Evolutionary conservation across 352 stramenopile genomes (phyloP).

Genomic region (Pythium utonaiense): DNA sequence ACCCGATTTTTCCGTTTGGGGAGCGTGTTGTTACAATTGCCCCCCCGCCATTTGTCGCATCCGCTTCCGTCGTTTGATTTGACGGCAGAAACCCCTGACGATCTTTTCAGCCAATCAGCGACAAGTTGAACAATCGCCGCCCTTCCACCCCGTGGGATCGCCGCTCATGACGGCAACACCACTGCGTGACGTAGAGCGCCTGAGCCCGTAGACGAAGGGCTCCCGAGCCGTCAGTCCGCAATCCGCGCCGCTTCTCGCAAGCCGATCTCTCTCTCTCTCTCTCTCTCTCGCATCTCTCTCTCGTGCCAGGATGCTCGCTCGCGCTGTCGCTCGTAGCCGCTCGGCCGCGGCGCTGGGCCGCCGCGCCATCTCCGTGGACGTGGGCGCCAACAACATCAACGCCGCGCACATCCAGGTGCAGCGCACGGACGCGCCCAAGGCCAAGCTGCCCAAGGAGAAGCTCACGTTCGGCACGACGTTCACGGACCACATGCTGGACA

Average conservation of each 20-base stretch:
- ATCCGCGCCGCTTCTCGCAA: neutral
- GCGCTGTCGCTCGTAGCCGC: slow-evolving; percentile 6
- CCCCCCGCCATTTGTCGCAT: neutral
- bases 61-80: neutral
- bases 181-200: slow-evolving; percentile 7
- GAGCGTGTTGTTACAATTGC: neutral
- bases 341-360: slow-evolving; percentile 4
- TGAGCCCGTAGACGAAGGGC: slow-evolving; percentile 12
- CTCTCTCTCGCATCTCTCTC: neutral
- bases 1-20: neutral
- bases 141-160: neutral
- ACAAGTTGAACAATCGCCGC: slow-evolving; percentile 20
- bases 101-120: slow-evolving; percentile 7
- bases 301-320: slow-evolving; percentile 11
- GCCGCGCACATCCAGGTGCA: slow-evolving; percentile 46
- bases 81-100: neutral
- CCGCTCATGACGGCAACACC: neutral
- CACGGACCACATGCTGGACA: slow-evolving; percentile 96
- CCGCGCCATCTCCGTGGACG: slow-evolving; percentile 27
- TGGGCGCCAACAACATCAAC: slow-evolving; percentile 30
- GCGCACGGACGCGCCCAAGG: slow-evolving; percentile 32
- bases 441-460: slow-evolving; percentile 80
- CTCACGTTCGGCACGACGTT: slow-evolving; percentile 95
- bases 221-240: neutral
- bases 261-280: neutral